These are phyloP conservation scores for Rutstroemia sp. DNA, from an alignment of 2,329 filamentous ascomycete species.

Conservation along the genomic window DNA sequence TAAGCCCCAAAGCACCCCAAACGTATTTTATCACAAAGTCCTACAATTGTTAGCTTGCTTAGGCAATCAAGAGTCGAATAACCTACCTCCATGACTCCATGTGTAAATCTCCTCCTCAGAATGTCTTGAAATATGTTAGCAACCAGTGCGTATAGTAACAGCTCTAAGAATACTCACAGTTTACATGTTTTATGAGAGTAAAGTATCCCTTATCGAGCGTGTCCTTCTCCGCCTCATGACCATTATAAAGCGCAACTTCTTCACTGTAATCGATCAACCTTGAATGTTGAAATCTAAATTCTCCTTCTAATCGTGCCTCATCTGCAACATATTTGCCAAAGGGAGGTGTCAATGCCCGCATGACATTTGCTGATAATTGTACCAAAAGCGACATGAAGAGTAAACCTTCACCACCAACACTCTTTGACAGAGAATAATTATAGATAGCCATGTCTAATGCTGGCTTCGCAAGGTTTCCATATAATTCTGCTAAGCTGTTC, in stretches of 20 bases:
- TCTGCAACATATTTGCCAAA: constrained; percentile 98
- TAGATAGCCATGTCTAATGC: constrained; percentile 95
- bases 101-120: constrained; percentile 80
- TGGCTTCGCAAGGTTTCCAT: constrained; percentile 93
- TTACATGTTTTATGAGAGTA: constrained; percentile 97
- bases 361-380: constrained; percentile 81
- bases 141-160: not conserved
- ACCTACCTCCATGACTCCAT: constrained; percentile 82
- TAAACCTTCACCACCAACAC: constrained; percentile 91
- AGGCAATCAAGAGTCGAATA: not conserved
- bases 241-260: constrained; percentile 85
- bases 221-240: constrained; percentile 91
- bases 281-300: constrained; percentile 93
- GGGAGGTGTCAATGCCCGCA: constrained; percentile 89
- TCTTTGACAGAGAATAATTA: constrained; percentile 87
- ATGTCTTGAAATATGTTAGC: constrained; percentile 50
- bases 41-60: constrained; percentile 12
- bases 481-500: constrained; percentile 87
- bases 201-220: constrained; percentile 98
- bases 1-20: constrained; percentile 87
- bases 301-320: constrained; percentile 87
- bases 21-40: constrained; percentile 99
- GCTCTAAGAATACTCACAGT: constrained; percentile 34
- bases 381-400: constrained; percentile 94
- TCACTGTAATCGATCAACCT: constrained; percentile 93